These are phyloP conservation scores for Yarrowia sp. DNA, from an alignment of 805 yeast genomes.

Conservation along the genomic window DNA sequence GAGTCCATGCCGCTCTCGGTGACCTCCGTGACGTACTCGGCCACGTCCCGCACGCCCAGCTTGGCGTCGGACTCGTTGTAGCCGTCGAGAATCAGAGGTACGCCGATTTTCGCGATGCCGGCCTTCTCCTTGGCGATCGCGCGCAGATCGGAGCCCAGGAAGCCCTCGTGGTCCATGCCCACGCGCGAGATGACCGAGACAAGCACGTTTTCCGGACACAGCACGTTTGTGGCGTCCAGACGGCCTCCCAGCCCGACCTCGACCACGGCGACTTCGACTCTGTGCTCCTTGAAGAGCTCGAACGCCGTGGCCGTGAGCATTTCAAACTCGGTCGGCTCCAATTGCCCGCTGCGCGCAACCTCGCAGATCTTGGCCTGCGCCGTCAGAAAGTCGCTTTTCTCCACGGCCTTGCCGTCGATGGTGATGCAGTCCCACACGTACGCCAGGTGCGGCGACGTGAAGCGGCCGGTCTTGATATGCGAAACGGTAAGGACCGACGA, in stretches of 20 bases:
- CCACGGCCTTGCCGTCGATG: conserved; percentile 58
- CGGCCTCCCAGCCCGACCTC: conserved; percentile 96
- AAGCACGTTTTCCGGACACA: conserved; percentile 44
- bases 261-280: conserved; percentile 73
- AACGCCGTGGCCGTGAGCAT: conserved; percentile 81
- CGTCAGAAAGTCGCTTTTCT: conserved; percentile 46
- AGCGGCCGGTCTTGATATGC: conserved; percentile 61
- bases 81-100: conserved; percentile 71
- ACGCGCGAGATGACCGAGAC: conserved; percentile 79
- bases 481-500: conserved; percentile 58
- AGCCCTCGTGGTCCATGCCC: conserved; percentile 78
- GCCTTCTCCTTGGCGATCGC: conserved; percentile 80
- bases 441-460: conserved; percentile 85
- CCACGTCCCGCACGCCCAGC: conserved; percentile 44
- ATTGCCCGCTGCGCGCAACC: background rate
- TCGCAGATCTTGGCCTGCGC: background rate
- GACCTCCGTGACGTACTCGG: conserved; percentile 39
- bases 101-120: conserved; percentile 67
- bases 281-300: conserved; percentile 58
- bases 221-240: conserved; percentile 82
- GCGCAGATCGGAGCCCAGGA: conserved; percentile 63
- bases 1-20: conserved; percentile 34
- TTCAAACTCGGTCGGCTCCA: conserved; percentile 80
- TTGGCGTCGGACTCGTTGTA: conserved; percentile 56
- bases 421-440: conserved; percentile 72